Evolutionary conservation across 2,329 filamentous ascomycete genomes (phyloP).

Genomic region (Bipolaris victoriae): DNA sequence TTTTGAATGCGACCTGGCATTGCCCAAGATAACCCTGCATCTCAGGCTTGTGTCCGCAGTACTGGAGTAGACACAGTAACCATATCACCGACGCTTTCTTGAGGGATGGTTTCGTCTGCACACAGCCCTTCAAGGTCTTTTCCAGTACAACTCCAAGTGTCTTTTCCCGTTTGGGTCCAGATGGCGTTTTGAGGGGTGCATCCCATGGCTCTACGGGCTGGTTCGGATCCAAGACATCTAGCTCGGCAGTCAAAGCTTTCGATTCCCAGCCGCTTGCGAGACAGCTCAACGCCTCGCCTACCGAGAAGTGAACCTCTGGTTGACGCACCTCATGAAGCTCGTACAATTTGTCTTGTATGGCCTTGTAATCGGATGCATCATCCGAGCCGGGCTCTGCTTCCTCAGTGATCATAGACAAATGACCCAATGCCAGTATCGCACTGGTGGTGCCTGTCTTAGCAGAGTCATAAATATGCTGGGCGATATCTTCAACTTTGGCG

Average conservation of each 20-base stretch:
- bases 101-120: conserved; percentile 83
- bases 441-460: conserved; percentile 82
- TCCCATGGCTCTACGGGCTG: conserved; percentile 44
- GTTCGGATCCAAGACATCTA: conserved; percentile 71
- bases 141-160: conserved; percentile 65
- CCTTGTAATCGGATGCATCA: conserved; percentile 51
- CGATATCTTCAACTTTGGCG: conserved; percentile 55
- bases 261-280: conserved; percentile 83
- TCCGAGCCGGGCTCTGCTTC: conserved; percentile 45
- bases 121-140: conserved; percentile 77
- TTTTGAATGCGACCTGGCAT: conserved; percentile 86
- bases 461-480: conserved; percentile 68
- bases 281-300: conserved; percentile 85
- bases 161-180: conserved; percentile 46
- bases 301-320: conserved; percentile 85
- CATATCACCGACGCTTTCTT: conserved; percentile 94
- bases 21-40: conserved; percentile 77
- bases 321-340: conserved; percentile 82
- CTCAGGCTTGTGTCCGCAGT: conserved; percentile 78
- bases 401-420: conserved; percentile 69
- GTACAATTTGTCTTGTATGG: conserved; percentile 72
- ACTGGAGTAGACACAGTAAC: conserved; percentile 89
- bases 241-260: conserved; percentile 72
- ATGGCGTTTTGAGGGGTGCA: conserved; percentile 35
- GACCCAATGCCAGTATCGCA: conserved; percentile 80